These are phyloP conservation scores for Zelonia costaricensis DNA, from an alignment of 208 protist species.

Conservation along the genomic window DNA sequence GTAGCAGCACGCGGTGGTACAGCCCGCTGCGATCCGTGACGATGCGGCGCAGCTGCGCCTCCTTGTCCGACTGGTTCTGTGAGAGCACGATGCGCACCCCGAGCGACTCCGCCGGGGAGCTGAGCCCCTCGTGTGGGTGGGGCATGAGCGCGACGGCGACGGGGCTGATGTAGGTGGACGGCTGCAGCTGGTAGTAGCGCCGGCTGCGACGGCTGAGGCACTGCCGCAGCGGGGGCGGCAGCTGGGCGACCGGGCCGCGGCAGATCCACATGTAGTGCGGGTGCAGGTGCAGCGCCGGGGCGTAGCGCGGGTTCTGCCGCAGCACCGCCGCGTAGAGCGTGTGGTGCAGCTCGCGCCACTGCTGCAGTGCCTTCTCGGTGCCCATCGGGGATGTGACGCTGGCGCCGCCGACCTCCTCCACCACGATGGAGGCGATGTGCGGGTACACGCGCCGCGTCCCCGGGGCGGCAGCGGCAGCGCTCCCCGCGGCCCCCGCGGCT, in stretches of 20 bases:
- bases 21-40: conserved; percentile 38
- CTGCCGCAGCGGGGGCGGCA: conserved; percentile 43
- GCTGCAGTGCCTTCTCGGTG: conserved; percentile 22
- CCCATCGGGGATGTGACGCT: neutral
- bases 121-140: conserved; percentile 33
- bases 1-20: conserved; percentile 50
- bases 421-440: conserved; percentile 41
- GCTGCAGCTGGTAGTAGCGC: conserved; percentile 69
- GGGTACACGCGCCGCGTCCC: conserved; percentile 18
- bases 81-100: conserved; percentile 52
- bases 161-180: conserved; percentile 29
- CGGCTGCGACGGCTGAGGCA: conserved; percentile 58
- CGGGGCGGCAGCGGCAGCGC: neutral
- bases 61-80: conserved; percentile 52
- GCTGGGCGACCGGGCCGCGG: conserved; percentile 36
- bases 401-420: conserved; percentile 35
- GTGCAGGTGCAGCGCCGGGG: conserved; percentile 9
- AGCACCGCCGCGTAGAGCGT: conserved; percentile 2
- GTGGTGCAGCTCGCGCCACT: conserved; percentile 18
- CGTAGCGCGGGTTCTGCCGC: conserved; percentile 24
- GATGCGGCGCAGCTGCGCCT: conserved; percentile 49
- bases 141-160: conserved; percentile 30
- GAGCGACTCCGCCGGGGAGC: conserved; percentile 42
- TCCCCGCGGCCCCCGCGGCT: neutral
- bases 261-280: conserved; percentile 60